These are phyloP conservation scores for Picochlorum sp. DNA, from an alignment of 139 green algal genomes.

Conservation along the genomic window DNA sequence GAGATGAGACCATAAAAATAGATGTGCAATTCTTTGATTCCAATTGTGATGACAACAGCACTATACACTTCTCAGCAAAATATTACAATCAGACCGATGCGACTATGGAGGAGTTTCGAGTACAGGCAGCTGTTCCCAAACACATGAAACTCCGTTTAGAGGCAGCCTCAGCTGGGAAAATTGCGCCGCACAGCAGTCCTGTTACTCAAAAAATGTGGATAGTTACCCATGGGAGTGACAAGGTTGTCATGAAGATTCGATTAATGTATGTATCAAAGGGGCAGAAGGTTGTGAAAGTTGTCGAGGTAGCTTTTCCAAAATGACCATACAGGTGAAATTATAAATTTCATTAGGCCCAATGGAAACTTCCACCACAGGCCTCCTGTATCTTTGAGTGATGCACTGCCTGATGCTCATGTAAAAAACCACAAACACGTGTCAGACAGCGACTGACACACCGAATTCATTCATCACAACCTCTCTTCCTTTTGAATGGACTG, in stretches of 20 bases:
- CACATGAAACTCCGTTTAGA: slow-evolving; percentile 74
- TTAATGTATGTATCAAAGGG: slow-evolving; percentile 45
- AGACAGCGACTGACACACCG: too few species aligned
- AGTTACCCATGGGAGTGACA: too few species aligned
- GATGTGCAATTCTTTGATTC: background rate
- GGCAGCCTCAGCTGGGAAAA: slow-evolving; percentile 32
- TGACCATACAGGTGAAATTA: too few species aligned
- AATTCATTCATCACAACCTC: too few species aligned
- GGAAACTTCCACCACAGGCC: too few species aligned
- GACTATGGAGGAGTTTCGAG: slow-evolving; percentile 62
- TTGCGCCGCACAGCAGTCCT: too few species aligned
- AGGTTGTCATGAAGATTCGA: slow-evolving; percentile 69
- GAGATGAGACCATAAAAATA: background rate
- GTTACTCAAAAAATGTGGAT: too few species aligned
- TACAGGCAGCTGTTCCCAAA: slow-evolving; percentile 94
- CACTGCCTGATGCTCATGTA: too few species aligned
- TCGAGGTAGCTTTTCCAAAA: slow-evolving; percentile 60
- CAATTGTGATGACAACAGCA: background rate
- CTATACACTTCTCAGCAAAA: slow-evolving; percentile 49
- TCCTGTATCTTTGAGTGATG: too few species aligned
- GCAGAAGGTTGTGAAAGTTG: slow-evolving; percentile 38
- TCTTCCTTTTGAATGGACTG: too few species aligned
- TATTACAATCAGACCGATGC: slow-evolving; percentile 50
- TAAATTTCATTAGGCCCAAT: too few species aligned
- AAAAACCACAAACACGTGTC: too few species aligned